phyloP scores from a whole-genome alignment of 805 yeast genomes.

The Lachancea waltii region DNA sequence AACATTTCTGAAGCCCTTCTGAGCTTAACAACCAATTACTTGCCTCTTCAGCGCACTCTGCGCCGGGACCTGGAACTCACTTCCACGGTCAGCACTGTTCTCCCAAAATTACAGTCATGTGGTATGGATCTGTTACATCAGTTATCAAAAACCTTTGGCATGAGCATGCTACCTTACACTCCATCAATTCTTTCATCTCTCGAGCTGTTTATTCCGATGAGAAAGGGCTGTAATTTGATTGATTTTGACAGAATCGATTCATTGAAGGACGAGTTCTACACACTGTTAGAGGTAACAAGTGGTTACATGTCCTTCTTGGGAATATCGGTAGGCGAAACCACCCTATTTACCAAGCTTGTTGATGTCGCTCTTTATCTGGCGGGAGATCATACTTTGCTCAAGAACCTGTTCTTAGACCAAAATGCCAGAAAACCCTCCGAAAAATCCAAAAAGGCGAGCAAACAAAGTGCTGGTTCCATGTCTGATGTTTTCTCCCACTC shows the following conservation, averaged over 20 bases:
- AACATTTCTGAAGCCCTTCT: slow-evolving; percentile 47
- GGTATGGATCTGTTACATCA: slow-evolving; percentile 40
- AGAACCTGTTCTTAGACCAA: slow-evolving; percentile 22
- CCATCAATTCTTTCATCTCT: slow-evolving; percentile 45
- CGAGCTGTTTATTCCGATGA: slow-evolving; percentile 55
- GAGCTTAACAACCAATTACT: slow-evolving; percentile 48
- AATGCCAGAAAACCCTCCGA: slow-evolving; percentile 32
- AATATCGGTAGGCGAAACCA: slow-evolving; percentile 41
- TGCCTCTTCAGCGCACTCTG: slow-evolving; percentile 49
- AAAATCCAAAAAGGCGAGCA: slow-evolving; percentile 39
- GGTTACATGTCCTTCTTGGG: slow-evolving; percentile 28
- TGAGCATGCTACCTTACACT: slow-evolving; percentile 41
- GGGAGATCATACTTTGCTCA: slow-evolving; percentile 31
- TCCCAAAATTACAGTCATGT: slow-evolving; percentile 39
- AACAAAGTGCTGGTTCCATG: slow-evolving; percentile 42
- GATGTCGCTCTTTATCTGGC: slow-evolving; percentile 47
- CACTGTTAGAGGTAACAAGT: slow-evolving; percentile 19
- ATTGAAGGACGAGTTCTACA: slow-evolving; percentile 20
- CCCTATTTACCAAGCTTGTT: slow-evolving; percentile 48
- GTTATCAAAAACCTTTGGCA: slow-evolving; percentile 27
- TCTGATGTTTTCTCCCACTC: slow-evolving; percentile 66
- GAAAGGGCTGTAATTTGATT: slow-evolving; percentile 34
- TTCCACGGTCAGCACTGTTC: slow-evolving; percentile 38
- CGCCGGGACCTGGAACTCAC: slow-evolving; percentile 49
- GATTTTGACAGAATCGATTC: slow-evolving; percentile 33